phyloP scores from a whole-genome alignment of 2,329 filamentous ascomycete species.

The Dryadomyces sulphureus region DNA sequence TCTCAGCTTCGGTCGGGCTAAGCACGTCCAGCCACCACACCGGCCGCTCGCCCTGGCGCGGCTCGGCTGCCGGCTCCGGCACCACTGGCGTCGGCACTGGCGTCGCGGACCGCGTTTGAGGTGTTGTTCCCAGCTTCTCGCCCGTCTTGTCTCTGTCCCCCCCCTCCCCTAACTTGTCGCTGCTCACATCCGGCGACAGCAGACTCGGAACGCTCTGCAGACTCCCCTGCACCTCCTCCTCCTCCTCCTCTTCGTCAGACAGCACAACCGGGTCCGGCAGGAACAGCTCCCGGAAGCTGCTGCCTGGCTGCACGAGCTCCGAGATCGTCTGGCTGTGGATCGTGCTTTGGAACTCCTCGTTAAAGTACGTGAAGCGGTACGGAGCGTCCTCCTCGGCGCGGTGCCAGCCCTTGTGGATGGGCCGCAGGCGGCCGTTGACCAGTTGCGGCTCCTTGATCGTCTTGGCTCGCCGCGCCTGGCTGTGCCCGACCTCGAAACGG shows the following conservation, averaged over 20 bases:
- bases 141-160: slow-evolving; percentile 7
- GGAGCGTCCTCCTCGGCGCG: slow-evolving; percentile 77
- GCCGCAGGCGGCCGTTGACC: slow-evolving; percentile 75
- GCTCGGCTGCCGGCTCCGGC: slow-evolving; percentile 10
- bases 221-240: slow-evolving; percentile 19
- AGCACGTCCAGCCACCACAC: slow-evolving; percentile 96
- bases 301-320: slow-evolving; percentile 74
- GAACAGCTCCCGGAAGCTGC: slow-evolving; percentile 77
- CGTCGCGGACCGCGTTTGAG: background rate
- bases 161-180: background rate
- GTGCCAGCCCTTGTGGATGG: slow-evolving; percentile 70
- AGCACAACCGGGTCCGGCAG: slow-evolving; percentile 70
- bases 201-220: no score
- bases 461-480: slow-evolving; percentile 69
- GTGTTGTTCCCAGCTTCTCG: background rate
- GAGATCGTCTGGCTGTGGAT: slow-evolving; percentile 94
- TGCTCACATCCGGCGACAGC: no score
- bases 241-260: slow-evolving; percentile 55
- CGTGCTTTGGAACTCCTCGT: slow-evolving; percentile 89
- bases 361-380: slow-evolving; percentile 97
- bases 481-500: slow-evolving; percentile 76
- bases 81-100: background rate
- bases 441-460: slow-evolving; percentile 89
- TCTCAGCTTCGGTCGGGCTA: slow-evolving; percentile 81
- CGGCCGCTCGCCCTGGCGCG: slow-evolving; percentile 61